Conservation (phyloP, 768 basidiomycete genomes). For the Boletus fagicola region DNA sequence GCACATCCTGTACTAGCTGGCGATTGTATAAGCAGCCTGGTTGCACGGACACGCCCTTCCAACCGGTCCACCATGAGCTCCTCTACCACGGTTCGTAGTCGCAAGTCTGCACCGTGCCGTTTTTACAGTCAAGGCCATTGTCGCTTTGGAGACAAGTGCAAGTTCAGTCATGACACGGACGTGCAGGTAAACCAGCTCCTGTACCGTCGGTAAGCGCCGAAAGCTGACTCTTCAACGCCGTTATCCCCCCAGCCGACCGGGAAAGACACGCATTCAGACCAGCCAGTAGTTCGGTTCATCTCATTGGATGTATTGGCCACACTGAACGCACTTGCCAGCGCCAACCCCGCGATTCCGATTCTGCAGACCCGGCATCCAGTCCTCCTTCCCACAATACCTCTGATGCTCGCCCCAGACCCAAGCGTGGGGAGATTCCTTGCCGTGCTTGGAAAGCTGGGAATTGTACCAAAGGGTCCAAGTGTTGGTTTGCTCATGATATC, state of each 20-base stretch:
- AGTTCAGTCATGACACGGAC: slow-evolving; percentile 18
- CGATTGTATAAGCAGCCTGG: slow-evolving; percentile 1
- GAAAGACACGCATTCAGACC: neutral
- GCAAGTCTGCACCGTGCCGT: slow-evolving; percentile 21
- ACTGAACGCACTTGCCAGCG: neutral
- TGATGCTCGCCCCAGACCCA: slow-evolving; percentile 22
- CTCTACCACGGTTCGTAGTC: neutral
- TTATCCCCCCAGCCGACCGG: neutral
- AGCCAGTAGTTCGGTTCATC: neutral
- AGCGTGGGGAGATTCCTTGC: slow-evolving; percentile 23
- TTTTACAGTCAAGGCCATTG: slow-evolving; percentile 24
- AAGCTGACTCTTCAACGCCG: neutral
- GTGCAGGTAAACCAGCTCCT: slow-evolving; percentile 4
- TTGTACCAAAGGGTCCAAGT: slow-evolving; percentile 37
- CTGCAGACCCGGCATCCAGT: neutral
- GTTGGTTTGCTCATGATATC: slow-evolving; percentile 35
- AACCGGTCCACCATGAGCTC: slow-evolving; percentile 11
- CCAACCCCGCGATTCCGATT: neutral
- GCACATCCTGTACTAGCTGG: neutral
- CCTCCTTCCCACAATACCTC: slow-evolving; percentile 5
- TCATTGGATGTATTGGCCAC: neutral
- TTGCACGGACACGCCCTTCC: neutral
- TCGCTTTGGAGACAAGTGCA: slow-evolving; percentile 29
- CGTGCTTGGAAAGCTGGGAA: slow-evolving; percentile 38
- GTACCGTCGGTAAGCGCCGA: neutral